Conservation (phyloP, 306 rosid genomes). For the Rosa persica region DNA sequence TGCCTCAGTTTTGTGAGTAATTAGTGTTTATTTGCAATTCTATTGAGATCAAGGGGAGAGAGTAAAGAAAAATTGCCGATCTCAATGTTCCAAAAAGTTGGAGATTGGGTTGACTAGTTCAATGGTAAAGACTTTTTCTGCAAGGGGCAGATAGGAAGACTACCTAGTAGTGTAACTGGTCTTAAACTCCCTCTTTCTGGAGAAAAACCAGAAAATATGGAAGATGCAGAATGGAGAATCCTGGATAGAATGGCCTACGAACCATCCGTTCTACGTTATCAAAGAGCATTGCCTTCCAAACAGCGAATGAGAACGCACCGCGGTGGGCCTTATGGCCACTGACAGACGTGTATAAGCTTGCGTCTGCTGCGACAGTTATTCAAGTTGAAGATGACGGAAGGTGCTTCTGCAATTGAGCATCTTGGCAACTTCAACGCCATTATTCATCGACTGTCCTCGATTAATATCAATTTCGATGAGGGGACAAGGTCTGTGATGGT, state of each 20-base stretch:
- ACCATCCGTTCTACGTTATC: neutral
- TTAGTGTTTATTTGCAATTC: neutral
- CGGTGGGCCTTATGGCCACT: neutral
- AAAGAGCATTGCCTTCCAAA: neutral
- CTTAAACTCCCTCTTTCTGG: neutral
- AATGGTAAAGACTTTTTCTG: neutral
- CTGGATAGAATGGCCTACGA: neutral
- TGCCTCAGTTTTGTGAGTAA: neutral
- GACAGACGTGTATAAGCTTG: neutral
- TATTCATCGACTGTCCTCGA: neutral
- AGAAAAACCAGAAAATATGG: neutral
- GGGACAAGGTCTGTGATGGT: neutral
- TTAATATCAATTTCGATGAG: neutral
- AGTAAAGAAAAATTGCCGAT: no score
- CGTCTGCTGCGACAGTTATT: neutral
- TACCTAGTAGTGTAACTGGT: neutral
- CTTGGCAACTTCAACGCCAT: neutral
- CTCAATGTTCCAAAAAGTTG: neutral
- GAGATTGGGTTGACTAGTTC: neutral
- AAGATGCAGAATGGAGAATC: neutral
- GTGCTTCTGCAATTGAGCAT: neutral
- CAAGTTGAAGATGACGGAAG: neutral
- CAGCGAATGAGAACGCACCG: neutral
- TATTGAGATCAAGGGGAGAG: neutral
- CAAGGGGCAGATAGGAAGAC: neutral